These are phyloP conservation scores for Bidens hawaiensis DNA, from an alignment of 140 eudicot species.

Conservation along the genomic window DNA sequence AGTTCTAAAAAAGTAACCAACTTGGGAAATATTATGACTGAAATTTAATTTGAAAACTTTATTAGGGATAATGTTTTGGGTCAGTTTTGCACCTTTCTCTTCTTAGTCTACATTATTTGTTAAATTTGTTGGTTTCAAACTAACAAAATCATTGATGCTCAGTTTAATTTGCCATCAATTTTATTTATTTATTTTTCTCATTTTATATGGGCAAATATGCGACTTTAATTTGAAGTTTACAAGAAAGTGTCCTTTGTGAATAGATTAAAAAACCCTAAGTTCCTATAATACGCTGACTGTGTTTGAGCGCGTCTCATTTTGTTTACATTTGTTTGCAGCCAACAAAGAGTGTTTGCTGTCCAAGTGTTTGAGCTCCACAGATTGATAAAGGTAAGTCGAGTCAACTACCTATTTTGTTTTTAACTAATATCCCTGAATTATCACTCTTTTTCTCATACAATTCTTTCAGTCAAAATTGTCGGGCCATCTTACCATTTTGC, in stretches of 20 bases:
- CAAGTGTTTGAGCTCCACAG: slow-evolving; percentile 97
- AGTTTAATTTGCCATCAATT: not conserved
- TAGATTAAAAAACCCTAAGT: not conserved
- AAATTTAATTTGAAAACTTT: not conserved
- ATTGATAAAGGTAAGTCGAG: slow-evolving; percentile 62
- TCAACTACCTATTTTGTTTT: not conserved
- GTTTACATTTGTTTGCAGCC: slow-evolving; percentile 47
- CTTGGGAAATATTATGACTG: not conserved
- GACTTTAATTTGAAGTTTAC: not conserved
- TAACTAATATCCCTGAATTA: not conserved
- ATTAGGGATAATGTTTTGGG: not conserved
- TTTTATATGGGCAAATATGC: not conserved
- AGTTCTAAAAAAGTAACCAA: not conserved
- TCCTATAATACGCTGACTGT: not conserved
- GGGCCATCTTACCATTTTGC: not conserved
- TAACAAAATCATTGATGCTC: not conserved
- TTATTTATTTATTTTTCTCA: not conserved
- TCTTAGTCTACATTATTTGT: not conserved
- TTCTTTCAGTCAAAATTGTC: not conserved
- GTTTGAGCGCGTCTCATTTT: not conserved
- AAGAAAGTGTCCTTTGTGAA: no score
- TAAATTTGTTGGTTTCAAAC: not conserved
- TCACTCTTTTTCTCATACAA: not conserved
- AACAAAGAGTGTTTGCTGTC: slow-evolving; percentile 92
- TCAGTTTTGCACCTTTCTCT: not conserved